phyloP scores from a whole-genome alignment of 2,329 filamentous ascomycete genomes.

The Colletotrichum musicola region DNA sequence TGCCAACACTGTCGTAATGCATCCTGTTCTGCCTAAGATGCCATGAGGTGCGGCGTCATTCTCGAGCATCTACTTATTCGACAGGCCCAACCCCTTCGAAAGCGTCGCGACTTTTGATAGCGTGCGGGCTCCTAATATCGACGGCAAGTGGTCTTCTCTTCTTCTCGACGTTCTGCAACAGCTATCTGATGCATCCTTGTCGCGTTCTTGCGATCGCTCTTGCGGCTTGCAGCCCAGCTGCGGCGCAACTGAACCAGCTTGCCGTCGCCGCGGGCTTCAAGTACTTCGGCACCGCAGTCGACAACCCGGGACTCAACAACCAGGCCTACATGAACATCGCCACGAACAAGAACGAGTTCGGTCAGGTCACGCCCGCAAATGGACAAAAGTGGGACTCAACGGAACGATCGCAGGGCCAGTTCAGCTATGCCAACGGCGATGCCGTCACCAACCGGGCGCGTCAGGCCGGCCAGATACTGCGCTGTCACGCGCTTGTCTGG shows the following conservation, averaged over 20 bases:
- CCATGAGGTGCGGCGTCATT: not conserved
- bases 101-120: not conserved
- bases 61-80: not conserved
- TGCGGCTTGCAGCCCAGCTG: not conserved
- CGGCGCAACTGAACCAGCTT: slow-evolving; percentile 31
- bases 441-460: slow-evolving; percentile 60
- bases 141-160: not conserved
- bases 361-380: slow-evolving; percentile 74
- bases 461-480: slow-evolving; percentile 45
- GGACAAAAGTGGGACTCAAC: slow-evolving; percentile 71
- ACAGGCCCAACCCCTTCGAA: not conserved
- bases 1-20: not conserved
- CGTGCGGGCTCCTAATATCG: not conserved
- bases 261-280: slow-evolving; percentile 28
- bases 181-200: slow-evolving; percentile 4
- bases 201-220: not conserved
- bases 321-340: slow-evolving; percentile 64
- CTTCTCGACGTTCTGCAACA: not conserved
- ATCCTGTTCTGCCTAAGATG: slow-evolving; percentile 3
- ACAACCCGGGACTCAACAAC: slow-evolving; percentile 15
- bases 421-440: slow-evolving; percentile 70
- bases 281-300: slow-evolving; percentile 38
- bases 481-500: slow-evolving; percentile 63
- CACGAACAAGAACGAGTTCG: slow-evolving; percentile 71
- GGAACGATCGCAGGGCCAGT: slow-evolving; percentile 67